phyloP scores from a whole-genome alignment of 257 asterid species.

The Fraxinus cuspidata region DNA sequence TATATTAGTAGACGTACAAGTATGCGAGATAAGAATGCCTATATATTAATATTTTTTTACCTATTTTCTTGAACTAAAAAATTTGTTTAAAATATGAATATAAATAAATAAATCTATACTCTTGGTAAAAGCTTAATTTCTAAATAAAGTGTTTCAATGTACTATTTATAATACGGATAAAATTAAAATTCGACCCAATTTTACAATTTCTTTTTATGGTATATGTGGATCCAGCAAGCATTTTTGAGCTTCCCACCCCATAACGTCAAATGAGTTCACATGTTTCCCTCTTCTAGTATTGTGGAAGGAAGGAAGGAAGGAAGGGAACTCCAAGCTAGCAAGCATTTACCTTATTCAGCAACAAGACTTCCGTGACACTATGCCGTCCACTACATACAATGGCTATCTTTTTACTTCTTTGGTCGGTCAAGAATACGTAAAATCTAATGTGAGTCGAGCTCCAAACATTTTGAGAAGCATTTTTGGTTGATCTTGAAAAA shows the following conservation, averaged over 20 bases:
- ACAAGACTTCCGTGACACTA: constrained; percentile 8
- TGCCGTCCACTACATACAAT: not conserved
- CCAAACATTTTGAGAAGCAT: not conserved
- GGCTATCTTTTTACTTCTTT: not conserved
- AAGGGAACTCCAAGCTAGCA: not conserved
- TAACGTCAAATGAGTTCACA: constrained; percentile 6
- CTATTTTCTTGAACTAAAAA: no score
- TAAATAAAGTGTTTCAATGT: no score
- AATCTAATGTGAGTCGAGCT: not conserved
- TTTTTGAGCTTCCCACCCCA: constrained; percentile 3
- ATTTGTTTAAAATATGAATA: no score
- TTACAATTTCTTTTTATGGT: not conserved
- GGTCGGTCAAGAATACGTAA: not conserved
- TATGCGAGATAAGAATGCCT: no score
- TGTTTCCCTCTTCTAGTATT: not conserved
- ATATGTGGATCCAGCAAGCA: not conserved
- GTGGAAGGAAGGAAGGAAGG: not conserved
- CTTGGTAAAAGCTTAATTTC: no score
- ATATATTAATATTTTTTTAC: no score
- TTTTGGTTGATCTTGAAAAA: no score
- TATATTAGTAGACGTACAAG: no score
- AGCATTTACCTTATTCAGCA: not conserved
- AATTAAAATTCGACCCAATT: not conserved
- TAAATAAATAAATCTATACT: no score
- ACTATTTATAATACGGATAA: no score